Conservation (phyloP, 1,139 yeast genomes). For the Diutina sp. region DNA sequence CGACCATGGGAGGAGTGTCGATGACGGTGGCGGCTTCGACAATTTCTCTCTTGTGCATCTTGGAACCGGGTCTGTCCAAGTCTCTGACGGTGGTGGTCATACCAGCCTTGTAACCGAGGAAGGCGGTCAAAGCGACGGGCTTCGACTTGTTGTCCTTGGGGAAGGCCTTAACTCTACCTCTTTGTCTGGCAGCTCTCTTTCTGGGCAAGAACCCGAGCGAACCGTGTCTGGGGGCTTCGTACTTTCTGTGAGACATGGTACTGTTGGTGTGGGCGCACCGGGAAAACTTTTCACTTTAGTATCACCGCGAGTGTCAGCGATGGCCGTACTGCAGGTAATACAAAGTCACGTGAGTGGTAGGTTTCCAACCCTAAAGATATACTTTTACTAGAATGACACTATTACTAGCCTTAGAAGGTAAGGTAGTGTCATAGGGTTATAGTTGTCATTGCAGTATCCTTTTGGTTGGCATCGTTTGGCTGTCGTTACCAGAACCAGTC, state of each 20-base stretch:
- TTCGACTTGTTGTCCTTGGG: conserved; percentile 97
- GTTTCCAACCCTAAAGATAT: background rate
- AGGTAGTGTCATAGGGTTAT: too few species aligned
- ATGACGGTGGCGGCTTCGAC: conserved; percentile 99
- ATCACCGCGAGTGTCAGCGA: background rate
- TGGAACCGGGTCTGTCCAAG: conserved; percentile 99
- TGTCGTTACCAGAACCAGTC: too few species aligned
- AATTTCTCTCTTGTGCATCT: conserved; percentile 99
- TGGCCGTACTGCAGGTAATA: background rate
- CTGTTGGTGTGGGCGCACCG: background rate
- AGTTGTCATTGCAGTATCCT: too few species aligned
- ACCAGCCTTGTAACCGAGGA: conserved; percentile 99
- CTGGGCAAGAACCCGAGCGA: conserved; percentile 99
- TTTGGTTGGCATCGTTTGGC: too few species aligned
- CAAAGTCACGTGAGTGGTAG: background rate
- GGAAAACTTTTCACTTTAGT: background rate
- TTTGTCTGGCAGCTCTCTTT: conserved; percentile 98
- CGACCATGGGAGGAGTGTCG: conserved; percentile 97
- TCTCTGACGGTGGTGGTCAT: conserved; percentile 99
- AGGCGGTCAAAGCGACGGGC: conserved; percentile 98
- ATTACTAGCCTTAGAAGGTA: too few species aligned
- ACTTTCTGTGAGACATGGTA: conserved; percentile 97
- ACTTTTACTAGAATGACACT: too few species aligned
- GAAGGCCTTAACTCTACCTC: conserved; percentile 99
- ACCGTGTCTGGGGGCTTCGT: conserved; percentile 99